Base-by-base conservation (phyloP, 345 rosid species). In the Clarkia xantiana region DNA sequence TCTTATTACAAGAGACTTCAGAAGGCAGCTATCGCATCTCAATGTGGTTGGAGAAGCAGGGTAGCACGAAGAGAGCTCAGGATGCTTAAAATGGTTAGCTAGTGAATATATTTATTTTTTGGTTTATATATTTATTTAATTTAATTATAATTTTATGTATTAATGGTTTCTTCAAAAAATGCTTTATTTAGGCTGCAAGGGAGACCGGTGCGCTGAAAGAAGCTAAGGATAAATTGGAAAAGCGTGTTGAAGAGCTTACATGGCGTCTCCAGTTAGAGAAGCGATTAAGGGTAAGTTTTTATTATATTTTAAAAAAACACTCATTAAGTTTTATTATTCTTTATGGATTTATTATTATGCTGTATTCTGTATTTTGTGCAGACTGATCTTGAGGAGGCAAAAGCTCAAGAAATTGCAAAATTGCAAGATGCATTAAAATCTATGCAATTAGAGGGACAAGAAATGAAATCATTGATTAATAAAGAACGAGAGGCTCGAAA, bases 31-130 rank as follows among this genome's bases (percentile, higher is more conserved):
- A 60, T 86, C 61, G 59, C 64, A 64, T 45, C 89, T 54, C 98
- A 91, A 71, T 91, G 98, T 75, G 93, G 94, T 51, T 91, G 98
- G 98, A 81, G 98, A 75, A 55, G 79, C 67, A 84, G 98, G 58
- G 81, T 91, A 60, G 98, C 98, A 49, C 72, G 96, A 55, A 79
- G 68, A 71, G 96, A 91, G 76, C 82, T 91, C 47, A 68, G 96
- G 67, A 72, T 53, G 48, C 96, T 91, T 52, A 91, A 84, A 80
- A 84, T 91, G 96, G 98, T 86, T 63, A 15, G 56, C 14, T 23
- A 49, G 23, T 14, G 15, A n/a, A 13, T 25, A 14, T 6, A 9
- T 49, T 22, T 40, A 14, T 22, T 49, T n/a, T 2, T n/a, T n/a
- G n/a, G n/a, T n/a, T n/a, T n/a, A n/a, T n/a, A n/a, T n/a, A 4